Evolutionary conservation across 2,329 filamentous ascomycete genomes (phyloP), one percentile per base, ranked within the genome.

Genomic region (Bipolaris oryzae): DNA sequence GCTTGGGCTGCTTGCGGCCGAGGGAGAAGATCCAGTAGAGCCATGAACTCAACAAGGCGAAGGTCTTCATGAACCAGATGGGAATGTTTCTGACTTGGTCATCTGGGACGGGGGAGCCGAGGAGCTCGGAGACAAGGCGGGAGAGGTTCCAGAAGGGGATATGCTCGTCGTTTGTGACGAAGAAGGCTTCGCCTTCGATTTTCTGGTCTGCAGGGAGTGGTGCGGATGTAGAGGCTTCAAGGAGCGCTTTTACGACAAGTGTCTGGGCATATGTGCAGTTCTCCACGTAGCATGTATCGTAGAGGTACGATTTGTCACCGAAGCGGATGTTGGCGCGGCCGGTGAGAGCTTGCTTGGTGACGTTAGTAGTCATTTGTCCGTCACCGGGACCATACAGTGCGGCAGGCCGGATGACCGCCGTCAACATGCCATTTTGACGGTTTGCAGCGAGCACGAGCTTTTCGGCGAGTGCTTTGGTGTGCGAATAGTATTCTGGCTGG

Each of bases 141-240:
- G 23, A 10, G 9, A 44, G 21, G 41, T 31, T 44, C 41, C 41
- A 44, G 6, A 44, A 44, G 25, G 41, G 41, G n/a, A 44, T 44
- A 9, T 44, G 41, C 41, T 44, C 41, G 41, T 44, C 41, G n/a
- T 44, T 44, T 31, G 41, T 44, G 7, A 44, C 9, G 25, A 44
- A 44, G 25, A 44, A 44, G 25, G 41, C 41, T 31, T 44, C 41
- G 15, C 41, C 41, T n/a, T 44, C 41, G 13, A 44, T 13, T n/a
- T 31, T 44, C n/a, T 44, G n/a, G 25, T 44, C n/a, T 15, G 9
- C 41, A 4, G 41, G 41, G 15, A 44, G 23, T 10, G 21, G 23
- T 11, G 41, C 15, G 5, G 25, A 31, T 31, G 21, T 9, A 3
- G 21, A 28, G 15, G 41, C 41, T 31, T 44, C 23, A 25, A 44